These are phyloP conservation scores for Cytospora leucostoma DNA, from an alignment of 2,329 filamentous ascomycete genomes.

Conservation along the genomic window DNA sequence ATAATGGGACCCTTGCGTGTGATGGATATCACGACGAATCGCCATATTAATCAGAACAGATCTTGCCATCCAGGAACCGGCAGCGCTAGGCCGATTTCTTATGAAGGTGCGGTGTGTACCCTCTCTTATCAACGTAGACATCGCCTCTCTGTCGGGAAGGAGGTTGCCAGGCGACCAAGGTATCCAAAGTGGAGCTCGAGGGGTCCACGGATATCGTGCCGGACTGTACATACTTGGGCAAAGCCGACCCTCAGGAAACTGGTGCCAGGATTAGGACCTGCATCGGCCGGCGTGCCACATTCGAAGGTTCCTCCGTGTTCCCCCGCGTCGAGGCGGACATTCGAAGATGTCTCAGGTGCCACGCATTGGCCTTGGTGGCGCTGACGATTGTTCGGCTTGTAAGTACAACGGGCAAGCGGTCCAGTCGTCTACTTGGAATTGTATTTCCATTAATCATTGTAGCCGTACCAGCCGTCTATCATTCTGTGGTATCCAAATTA, in stretches of 20 bases:
- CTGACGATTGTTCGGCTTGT: neutral
- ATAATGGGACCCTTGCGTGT: constrained; percentile 11
- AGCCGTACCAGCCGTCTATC: too few species aligned
- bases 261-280: neutral
- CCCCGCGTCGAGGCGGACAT: neutral
- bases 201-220: neutral
- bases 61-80: neutral
- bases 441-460: neutral
- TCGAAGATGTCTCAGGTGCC: too few species aligned
- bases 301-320: neutral
- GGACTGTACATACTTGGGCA: neutral
- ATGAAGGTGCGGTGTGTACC: neutral
- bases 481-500: neutral
- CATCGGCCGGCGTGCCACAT: neutral
- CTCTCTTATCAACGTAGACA: neutral
- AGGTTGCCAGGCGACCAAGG: neutral
- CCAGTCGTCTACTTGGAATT: neutral
- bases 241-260: neutral
- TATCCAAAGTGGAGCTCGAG: neutral
- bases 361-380: neutral
- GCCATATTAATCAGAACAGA: neutral
- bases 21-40: constrained; percentile 9
- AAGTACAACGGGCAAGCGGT: neutral
- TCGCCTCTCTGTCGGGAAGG: neutral
- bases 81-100: constrained; percentile 5